Evolutionary conservation across 192 early-diverging fungal species (phyloP), one percentile per base, ranked within the genome.

Genomic region (Coemansia sp.): DNA sequence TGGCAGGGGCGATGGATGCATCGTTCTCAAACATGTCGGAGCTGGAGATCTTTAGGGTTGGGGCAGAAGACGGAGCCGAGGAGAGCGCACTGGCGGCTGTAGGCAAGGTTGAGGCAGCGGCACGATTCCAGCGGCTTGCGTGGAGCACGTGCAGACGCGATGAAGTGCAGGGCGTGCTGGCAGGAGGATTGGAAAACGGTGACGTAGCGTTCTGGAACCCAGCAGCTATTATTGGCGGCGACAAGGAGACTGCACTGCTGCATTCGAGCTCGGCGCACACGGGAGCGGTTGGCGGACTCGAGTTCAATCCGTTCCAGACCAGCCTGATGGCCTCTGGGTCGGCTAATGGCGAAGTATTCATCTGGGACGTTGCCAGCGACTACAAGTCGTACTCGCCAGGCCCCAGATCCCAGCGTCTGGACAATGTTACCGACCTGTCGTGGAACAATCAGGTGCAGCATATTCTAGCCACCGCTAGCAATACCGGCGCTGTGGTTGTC

Each of bases 1-100:
- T 94, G 19, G 94, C 97, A 5, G 97, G 97, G 5, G 97, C 97
- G 21, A 86, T 99, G 62, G 97, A 99, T 83, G 94, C 94, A 42
- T 90, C 92, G 15, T 99, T 99, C 74, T 93, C 90, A 59, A 95
- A 93, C 68, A 86, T 88, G 16, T 89, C 96, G 7, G 88, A 90
- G 73, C 86, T 99, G 42, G 97, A 98, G 78, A 78, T 99, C 48
- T 95, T 94, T 76, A 84, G 88, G 61, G 86, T 97, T 36, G 86
- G n/a, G n/a, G n/a, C 82, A 1, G 63, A 66, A 8, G 58, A 70
- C 45, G 49, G 49, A 19, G 72, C 66, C 64, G 49, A 51, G 8
- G 43, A 49, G 19, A 26, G 54, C 1, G 41, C 61, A 1, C 47
- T 76, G 8, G 51, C 61, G 46, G 18, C 70, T 3, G 32, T 76